A percentile compares a stretch with the other conserved stretches of the same genome.
These are phyloP conservation scores for Clarireedia homoeocarpa DNA, from an alignment of 2,329 filamentous ascomycete genomes.

Conservation along the genomic window DNA sequence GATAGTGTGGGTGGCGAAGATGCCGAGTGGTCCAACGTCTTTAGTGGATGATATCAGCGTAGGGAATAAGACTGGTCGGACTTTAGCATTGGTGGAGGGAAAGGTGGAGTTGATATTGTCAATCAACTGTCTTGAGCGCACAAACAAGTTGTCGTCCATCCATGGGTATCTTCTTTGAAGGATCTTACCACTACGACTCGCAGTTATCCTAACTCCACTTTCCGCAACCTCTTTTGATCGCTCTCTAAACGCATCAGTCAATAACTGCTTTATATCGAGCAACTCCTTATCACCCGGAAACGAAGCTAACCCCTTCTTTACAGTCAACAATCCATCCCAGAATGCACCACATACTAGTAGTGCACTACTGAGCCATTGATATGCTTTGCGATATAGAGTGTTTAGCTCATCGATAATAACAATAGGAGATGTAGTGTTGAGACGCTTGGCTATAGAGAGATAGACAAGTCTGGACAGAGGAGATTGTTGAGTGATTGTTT, in stretches of 20 bases:
- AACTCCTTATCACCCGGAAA: conserved; percentile 18
- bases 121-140: conserved; percentile 15
- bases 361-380: conserved; percentile 13
- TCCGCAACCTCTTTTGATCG: neutral
- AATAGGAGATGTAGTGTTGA: neutral
- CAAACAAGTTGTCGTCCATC: conserved; percentile 17
- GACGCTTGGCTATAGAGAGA: neutral
- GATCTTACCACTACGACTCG: conserved; percentile 15
- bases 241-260: conserved; percentile 11
- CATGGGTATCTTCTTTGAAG: conserved; percentile 24
- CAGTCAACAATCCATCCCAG: conserved; percentile 21
- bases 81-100: conserved; percentile 2
- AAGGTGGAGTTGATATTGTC: conserved; percentile 16
- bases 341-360: conserved; percentile 16
- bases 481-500: neutral
- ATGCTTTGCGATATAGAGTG: conserved; percentile 9
- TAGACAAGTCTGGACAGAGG: conserved; percentile 6
- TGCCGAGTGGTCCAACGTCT: conserved; percentile 24
- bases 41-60: too few species aligned
- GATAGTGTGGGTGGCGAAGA: conserved; percentile 24
- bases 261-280: neutral
- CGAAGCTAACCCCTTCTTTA: neutral
- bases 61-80: conserved; percentile 17
- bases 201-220: neutral
- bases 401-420: conserved; percentile 17